Conservation (phyloP, 2,329 filamentous ascomycete genomes). For the Colletotrichum lupini region DNA sequence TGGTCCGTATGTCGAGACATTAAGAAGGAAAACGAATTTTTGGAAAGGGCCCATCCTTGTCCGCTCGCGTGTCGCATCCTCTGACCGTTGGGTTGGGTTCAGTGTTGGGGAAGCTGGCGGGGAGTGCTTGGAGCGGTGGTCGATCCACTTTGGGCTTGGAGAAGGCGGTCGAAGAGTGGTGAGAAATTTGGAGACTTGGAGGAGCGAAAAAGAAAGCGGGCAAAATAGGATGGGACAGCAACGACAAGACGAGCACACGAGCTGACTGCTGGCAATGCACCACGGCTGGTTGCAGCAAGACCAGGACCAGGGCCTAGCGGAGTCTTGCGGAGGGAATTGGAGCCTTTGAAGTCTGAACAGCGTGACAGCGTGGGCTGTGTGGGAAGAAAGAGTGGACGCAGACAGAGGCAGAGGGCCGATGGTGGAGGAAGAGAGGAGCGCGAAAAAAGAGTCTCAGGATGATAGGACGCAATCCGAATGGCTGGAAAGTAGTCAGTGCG, state of each 20-base stretch:
- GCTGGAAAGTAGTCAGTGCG: slow-evolving; percentile 27
- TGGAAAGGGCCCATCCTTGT: slow-evolving; percentile 22
- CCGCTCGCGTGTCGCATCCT: slow-evolving; percentile 30
- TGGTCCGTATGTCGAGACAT: background rate
- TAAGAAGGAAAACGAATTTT: background rate
- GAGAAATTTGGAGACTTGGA: background rate
- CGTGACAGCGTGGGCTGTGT: background rate
- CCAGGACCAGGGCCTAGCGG: slow-evolving; percentile 26
- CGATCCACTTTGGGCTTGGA: slow-evolving; percentile 28
- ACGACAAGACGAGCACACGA: slow-evolving; percentile 9
- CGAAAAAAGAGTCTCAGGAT: background rate
- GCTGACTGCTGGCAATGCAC: background rate
- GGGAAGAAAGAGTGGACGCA: slow-evolving; percentile 8
- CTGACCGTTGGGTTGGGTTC: slow-evolving; percentile 31
- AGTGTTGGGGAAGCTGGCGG: slow-evolving; percentile 24
- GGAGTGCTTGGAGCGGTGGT: slow-evolving; percentile 26
- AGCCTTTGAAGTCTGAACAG: background rate
- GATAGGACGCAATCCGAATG: slow-evolving; percentile 29
- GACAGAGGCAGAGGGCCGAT: background rate
- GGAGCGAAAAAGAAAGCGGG: background rate
- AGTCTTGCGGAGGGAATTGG: slow-evolving; percentile 30
- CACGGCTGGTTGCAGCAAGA: background rate
- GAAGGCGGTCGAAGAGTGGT: slow-evolving; percentile 23
- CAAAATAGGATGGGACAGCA: background rate
- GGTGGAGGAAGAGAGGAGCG: slow-evolving; percentile 17